Evolutionary conservation across 345 rosid species (phyloP).

Genomic region (Physaria fendleri): DNA sequence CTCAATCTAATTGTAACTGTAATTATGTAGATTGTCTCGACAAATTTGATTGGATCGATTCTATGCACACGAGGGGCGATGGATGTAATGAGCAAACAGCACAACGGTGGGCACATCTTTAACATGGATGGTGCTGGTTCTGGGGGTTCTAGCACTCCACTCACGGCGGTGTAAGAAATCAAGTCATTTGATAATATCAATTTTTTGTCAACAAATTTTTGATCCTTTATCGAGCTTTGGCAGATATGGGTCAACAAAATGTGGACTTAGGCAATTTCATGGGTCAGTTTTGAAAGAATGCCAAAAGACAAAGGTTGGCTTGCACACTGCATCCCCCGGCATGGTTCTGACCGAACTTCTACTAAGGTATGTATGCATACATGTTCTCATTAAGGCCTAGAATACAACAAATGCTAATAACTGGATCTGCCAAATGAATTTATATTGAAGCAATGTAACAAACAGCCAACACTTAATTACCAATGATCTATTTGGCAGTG

Average conservation of each 20-base stretch:
- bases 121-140: constrained; percentile 99
- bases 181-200: background rate
- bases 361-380: constrained; percentile 45
- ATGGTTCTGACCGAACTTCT: constrained; percentile 96
- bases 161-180: constrained; percentile 79
- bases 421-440: background rate
- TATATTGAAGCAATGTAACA: background rate
- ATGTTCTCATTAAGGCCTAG: background rate
- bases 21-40: constrained; percentile 68
- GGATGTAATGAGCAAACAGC: constrained; percentile 62
- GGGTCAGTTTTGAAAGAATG: constrained; percentile 76
- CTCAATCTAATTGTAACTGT: background rate
- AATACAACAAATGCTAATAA: background rate
- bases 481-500: constrained; percentile 39
- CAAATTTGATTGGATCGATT: constrained; percentile 88
- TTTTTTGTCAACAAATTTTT: background rate
- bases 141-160: constrained; percentile 96
- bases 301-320: constrained; percentile 72
- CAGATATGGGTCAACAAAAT: constrained; percentile 92
- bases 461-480: background rate
- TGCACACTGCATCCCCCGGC: constrained; percentile 95
- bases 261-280: constrained; percentile 94
- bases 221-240: constrained; percentile 14
- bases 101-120: constrained; percentile 78
- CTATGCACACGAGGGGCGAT: constrained; percentile 92